Percentiles rank a stretch among this genome's conserved stretches.
These are phyloP conservation scores for Corylus americana DNA, from an alignment of 306 rosid genomes.

Conservation along the genomic window DNA sequence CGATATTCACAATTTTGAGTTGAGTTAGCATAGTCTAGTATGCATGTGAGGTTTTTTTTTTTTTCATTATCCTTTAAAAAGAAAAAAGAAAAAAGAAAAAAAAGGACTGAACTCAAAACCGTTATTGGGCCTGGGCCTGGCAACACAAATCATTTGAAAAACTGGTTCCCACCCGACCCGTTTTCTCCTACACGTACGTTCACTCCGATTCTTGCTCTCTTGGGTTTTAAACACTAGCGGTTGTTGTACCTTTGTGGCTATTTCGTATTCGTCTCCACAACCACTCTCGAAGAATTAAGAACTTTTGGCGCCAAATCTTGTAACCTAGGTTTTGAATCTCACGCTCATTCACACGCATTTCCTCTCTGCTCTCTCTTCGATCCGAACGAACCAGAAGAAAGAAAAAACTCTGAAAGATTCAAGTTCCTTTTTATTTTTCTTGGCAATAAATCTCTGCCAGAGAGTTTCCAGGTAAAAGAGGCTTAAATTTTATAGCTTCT, in stretches of 20 bases:
- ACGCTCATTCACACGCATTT: not conserved
- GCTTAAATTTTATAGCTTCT: not conserved
- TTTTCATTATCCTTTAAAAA: too few relatives aligned
- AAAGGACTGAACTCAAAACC: too few relatives aligned
- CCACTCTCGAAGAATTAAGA: not conserved
- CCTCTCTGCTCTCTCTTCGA: not conserved
- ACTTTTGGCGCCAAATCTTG: conserved; percentile 2
- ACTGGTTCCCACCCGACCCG: not conserved
- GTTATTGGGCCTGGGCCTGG: too few relatives aligned
- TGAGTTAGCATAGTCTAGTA: too few relatives aligned
- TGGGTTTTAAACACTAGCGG: not conserved
- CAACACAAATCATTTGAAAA: too few relatives aligned
- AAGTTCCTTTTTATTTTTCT: not conserved
- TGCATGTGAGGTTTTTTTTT: too few relatives aligned
- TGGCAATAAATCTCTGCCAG: not conserved
- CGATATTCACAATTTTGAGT: too few relatives aligned
- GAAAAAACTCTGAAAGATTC: not conserved
- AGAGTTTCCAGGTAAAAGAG: not conserved
- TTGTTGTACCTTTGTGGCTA: not conserved
- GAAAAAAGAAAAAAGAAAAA: too few relatives aligned
- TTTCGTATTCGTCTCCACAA: not conserved
- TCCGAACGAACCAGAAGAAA: not conserved
- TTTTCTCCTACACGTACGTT: too few relatives aligned
- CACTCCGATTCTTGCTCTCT: too few relatives aligned
- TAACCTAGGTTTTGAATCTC: not conserved